Percentiles rank a stretch among this genome's conserved stretches.
phyloP scores from a whole-genome alignment of 1,284 basidiomycete genomes.

The Cryptococcus sp. region DNA sequence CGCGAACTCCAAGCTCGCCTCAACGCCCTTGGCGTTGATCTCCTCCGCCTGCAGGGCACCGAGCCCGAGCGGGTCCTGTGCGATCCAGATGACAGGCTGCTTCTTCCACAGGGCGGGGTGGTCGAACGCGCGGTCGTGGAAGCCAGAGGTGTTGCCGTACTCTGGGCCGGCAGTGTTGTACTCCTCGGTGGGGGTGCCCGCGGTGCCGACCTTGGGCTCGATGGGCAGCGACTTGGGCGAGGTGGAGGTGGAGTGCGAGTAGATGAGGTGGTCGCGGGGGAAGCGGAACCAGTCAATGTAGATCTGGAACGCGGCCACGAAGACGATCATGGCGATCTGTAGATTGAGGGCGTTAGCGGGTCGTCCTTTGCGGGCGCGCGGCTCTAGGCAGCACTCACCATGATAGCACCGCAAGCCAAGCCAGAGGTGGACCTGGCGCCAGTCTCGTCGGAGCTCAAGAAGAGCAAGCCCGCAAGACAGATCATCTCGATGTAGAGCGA shows the following conservation, averaged over 20 bases:
- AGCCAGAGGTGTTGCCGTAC: conserved; percentile 40
- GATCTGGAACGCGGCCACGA: conserved; percentile 40
- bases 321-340: conserved; percentile 33
- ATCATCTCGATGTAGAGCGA: conserved; percentile 46
- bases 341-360: too few species aligned
- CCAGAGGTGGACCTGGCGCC: conserved; percentile 37
- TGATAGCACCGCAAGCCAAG: conserved; percentile 45
- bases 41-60: conserved; percentile 42
- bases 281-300: conserved; percentile 47
- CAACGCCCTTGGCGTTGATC: conserved; percentile 43
- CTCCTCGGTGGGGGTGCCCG: conserved; percentile 19
- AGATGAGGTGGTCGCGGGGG: conserved; percentile 35
- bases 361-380: too few species aligned
- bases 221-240: conserved; percentile 10
- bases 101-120: conserved; percentile 51
- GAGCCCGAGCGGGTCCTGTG: conserved; percentile 47
- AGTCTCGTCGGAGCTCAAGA: conserved; percentile 38
- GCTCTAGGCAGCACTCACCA: conserved; percentile 41
- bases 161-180: conserved; percentile 31
- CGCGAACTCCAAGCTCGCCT: conserved; percentile 44
- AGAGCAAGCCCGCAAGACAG: conserved; percentile 48
- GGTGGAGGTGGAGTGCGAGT: conserved; percentile 30
- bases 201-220: conserved; percentile 21
- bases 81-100: conserved; percentile 49
- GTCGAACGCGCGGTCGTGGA: conserved; percentile 45